phyloP scores from a whole-genome alignment of 805 yeast species.

The Cyberlindnera saturnus region DNA sequence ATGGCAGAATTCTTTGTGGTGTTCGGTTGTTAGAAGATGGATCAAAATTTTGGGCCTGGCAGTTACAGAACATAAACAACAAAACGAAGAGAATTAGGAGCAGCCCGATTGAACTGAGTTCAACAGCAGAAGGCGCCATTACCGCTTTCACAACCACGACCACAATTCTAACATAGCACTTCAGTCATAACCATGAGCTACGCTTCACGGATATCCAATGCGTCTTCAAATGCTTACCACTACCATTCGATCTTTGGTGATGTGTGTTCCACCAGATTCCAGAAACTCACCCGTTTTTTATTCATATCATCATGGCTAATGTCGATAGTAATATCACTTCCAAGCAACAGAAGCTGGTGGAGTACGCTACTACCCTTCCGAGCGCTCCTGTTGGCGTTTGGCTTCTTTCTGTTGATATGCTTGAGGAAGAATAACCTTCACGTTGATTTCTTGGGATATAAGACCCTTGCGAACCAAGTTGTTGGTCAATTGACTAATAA shows the following conservation, averaged over 20 bases:
- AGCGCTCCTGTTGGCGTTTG: slow-evolving; percentile 23
- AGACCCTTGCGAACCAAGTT: slow-evolving; percentile 23
- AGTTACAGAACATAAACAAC: no score
- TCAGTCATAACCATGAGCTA: slow-evolving; percentile 1
- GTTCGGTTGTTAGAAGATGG: no score
- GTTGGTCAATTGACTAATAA: slow-evolving; percentile 20
- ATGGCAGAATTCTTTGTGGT: no score
- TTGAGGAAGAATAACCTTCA: slow-evolving; percentile 36
- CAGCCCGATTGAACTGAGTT: no score
- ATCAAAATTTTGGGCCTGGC: no score
- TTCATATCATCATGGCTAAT: slow-evolving; percentile 25
- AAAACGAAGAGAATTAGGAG: no score
- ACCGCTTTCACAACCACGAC: no score
- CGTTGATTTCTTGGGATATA: slow-evolving; percentile 30
- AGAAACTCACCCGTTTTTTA: slow-evolving; percentile 32
- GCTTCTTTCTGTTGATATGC: slow-evolving; percentile 29
- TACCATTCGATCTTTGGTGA: slow-evolving; percentile 35
- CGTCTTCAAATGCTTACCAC: slow-evolving; percentile 20
- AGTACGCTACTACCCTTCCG: slow-evolving; percentile 21
- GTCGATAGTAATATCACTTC: slow-evolving; percentile 20
- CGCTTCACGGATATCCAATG: slow-evolving; percentile 1
- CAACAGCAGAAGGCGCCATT: no score
- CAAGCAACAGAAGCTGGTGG: slow-evolving; percentile 20
- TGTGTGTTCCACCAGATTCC: slow-evolving; percentile 34
- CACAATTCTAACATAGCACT: no score